phyloP scores from a whole-genome alignment of 768 basidiomycete species.

The Leucocoprinus sp. region DNA sequence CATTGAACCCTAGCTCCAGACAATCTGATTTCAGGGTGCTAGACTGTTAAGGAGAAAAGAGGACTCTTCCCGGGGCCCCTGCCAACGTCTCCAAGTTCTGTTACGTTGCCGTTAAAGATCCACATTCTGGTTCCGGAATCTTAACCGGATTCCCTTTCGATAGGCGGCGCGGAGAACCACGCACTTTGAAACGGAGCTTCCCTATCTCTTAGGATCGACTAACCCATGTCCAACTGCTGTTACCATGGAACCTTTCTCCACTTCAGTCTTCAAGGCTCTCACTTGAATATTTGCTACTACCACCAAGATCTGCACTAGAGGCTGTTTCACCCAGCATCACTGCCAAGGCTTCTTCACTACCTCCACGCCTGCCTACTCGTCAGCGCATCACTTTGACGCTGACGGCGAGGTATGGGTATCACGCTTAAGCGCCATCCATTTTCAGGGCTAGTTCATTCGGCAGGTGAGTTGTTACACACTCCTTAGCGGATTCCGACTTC shows the following conservation, averaged over 20 bases:
- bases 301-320: conserved; percentile 85
- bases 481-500: conserved; percentile 82
- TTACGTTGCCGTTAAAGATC: conserved; percentile 64
- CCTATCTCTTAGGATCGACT: conserved; percentile 79
- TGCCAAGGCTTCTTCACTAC: conserved; percentile 74
- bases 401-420: conserved; percentile 79
- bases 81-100: conserved; percentile 54
- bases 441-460: conserved; percentile 88
- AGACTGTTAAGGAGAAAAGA: conserved; percentile 73
- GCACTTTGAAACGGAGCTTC: conserved; percentile 65
- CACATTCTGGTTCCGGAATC: conserved; percentile 72
- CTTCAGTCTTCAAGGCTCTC: conserved; percentile 83
- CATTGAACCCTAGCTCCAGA: conserved; percentile 68
- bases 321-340: conserved; percentile 52
- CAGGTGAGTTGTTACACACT: conserved; percentile 87
- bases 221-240: conserved; percentile 83
- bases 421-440: conserved; percentile 87
- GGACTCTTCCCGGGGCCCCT: conserved; percentile 70
- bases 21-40: conserved; percentile 67
- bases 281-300: conserved; percentile 86
- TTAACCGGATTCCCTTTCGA: conserved; percentile 76
- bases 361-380: conserved; percentile 76
- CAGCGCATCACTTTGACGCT: conserved; percentile 61
- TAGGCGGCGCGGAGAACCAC: conserved; percentile 55
- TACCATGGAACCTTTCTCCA: conserved; percentile 85